Conservation (phyloP, 148 eudicot species). For the Selenicereus undatus region DNA sequence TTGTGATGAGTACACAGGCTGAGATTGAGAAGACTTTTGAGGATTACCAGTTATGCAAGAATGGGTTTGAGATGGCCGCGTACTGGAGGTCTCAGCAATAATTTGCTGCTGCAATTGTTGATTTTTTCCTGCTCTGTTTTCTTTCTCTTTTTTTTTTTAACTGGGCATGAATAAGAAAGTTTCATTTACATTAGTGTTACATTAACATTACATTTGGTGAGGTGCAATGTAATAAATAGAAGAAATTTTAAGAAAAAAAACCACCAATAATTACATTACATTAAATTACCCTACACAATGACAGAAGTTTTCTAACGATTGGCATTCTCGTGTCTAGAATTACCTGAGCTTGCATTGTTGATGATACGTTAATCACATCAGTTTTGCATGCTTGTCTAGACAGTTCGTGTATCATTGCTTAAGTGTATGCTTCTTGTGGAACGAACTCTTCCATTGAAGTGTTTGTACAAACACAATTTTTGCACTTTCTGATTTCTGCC, state of each 20-base stretch:
- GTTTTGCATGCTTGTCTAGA: too few species aligned
- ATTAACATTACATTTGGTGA: not conserved
- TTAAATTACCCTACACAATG: not conserved
- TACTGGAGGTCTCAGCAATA: conserved; percentile 59
- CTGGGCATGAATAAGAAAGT: not conserved
- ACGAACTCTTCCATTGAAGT: not conserved
- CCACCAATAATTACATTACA: too few species aligned
- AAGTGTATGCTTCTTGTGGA: too few species aligned
- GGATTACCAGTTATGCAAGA: conserved; percentile 62
- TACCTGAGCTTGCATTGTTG: not conserved
- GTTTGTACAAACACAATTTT: too few species aligned
- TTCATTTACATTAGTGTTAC: not conserved
- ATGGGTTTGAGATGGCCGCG: conserved; percentile 88
- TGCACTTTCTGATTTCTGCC: too few species aligned
- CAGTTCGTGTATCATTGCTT: too few species aligned
- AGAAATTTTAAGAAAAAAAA: too few species aligned
- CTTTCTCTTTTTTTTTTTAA: not conserved
- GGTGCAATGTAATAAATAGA: not conserved
- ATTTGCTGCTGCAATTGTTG: not conserved
- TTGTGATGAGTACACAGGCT: conserved; percentile 94
- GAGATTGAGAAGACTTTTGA: conserved; percentile 76
- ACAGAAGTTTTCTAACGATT: not conserved
- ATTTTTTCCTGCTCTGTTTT: not conserved
- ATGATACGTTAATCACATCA: not conserved
- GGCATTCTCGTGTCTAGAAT: not conserved